Percentiles rank a stretch among this genome's conserved stretches.
Evolutionary conservation across 306 rosid genomes (phyloP).

Genomic region (Potentilla sterilis): DNA sequence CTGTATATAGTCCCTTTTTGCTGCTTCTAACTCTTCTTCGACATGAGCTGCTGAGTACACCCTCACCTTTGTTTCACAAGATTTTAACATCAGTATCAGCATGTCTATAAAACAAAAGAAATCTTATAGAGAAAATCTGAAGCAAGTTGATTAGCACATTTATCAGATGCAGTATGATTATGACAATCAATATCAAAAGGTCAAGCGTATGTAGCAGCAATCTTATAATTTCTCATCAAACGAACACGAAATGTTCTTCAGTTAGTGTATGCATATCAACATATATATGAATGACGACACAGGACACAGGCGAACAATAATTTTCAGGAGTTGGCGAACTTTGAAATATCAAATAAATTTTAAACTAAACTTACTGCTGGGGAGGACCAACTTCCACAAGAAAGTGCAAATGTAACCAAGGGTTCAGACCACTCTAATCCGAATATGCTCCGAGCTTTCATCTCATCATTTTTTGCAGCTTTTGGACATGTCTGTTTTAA

Average conservation of each 20-base stretch:
- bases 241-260: not conserved
- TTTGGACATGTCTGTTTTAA: constrained; percentile 71
- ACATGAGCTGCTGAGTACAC: constrained; percentile 65
- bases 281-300: not conserved
- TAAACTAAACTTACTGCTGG: constrained; percentile 75
- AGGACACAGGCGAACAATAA: not conserved
- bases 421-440: constrained; percentile 93
- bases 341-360: not conserved
- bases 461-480: constrained; percentile 76
- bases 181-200: not conserved
- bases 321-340: not conserved
- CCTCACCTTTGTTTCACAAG: constrained; percentile 62
- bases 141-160: not conserved
- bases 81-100: constrained; percentile 21
- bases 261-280: not conserved
- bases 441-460: constrained; percentile 65
- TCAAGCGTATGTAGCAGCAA: not conserved
- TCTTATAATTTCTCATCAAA: not conserved
- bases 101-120: not conserved
- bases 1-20: constrained; percentile 71
- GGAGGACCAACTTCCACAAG: constrained; percentile 99
- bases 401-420: constrained; percentile 90
- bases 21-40: constrained; percentile 74
- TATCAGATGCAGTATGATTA: not conserved
- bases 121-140: not conserved